Base-by-base conservation (phyloP, 768 basidiomycete species). In the Leccinum longicurvipes region DNA sequence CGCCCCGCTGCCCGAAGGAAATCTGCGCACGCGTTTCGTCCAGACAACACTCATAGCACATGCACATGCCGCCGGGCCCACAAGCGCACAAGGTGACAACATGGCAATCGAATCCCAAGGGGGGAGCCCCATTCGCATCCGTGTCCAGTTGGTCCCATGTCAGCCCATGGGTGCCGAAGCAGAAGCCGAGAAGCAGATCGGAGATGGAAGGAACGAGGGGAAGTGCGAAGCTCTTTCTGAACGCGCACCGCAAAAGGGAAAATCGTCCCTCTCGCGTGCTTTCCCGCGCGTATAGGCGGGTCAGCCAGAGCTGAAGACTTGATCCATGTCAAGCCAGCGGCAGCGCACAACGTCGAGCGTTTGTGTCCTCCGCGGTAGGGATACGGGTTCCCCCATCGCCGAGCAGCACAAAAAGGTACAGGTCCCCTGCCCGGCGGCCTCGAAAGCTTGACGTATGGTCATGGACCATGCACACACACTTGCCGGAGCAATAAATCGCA, bases 401-500 rank as follows among this genome's bases (percentile, higher is more conserved):
- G 23, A 36, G 27, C 27, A 23, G 44, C 36, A 6, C 21, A n/a
- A 31, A n/a, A 51, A 23, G 32, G 12, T 10, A 31, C 44, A n/a
- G 9, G 19, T 32, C 24, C 19, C 32, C 21, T 41, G 24, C 29
- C 10, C 28, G 27, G 24, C 28, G 32, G 21, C 25, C 12, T 34
- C 4, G 19, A 41, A 1, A 24, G 44, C 51, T 24, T 11, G 48
- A 34, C 27, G 24, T 10, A 24, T 19, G 31, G 34, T 34, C 53
- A 45, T 44, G 42, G 7, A 55, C 45, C 63, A 56, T 54, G 61
- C 42, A 53, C 28, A 23, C 50, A 10, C 36, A 45, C 46, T n/a
- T 51, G 24, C 50, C 36, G 50, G 57, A 52, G 66, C 58, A 68
- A 67, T 67, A 51, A 58, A 67, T 68, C 66, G 64, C 45, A 57